These are phyloP conservation scores for Ceratobasidium sp. DNA, from an alignment of 1,284 basidiomycete species.

Conservation along the genomic window DNA sequence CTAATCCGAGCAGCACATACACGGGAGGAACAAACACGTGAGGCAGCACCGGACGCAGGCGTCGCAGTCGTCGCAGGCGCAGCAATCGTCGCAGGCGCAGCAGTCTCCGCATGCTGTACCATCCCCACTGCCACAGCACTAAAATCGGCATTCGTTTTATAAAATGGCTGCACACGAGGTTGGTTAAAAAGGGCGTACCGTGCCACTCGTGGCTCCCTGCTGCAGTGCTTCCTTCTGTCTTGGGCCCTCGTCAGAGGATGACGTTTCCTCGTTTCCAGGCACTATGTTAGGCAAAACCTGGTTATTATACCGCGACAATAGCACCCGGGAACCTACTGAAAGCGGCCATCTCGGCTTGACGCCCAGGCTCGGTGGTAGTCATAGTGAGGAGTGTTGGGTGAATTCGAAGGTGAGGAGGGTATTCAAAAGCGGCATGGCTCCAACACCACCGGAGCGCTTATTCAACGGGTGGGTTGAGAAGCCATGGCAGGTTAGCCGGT, in stretches of 20 bases:
- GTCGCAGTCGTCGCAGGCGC: neutral
- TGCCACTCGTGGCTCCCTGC: neutral
- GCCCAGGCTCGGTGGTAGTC: constrained; percentile 3
- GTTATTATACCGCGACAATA: neutral
- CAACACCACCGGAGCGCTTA: constrained; percentile 5
- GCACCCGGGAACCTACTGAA: neutral
- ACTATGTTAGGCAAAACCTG: neutral
- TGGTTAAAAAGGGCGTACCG: too few species aligned
- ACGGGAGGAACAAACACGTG: constrained; percentile 7
- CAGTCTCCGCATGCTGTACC: too few species aligned
- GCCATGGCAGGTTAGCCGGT: too few species aligned
- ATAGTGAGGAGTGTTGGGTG: neutral
- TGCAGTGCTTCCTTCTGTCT: too few species aligned
- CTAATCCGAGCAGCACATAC: neutral
- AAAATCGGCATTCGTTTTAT: too few species aligned
- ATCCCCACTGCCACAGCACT: neutral
- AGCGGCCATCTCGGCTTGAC: constrained; percentile 8
- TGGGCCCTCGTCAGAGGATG: too few species aligned
- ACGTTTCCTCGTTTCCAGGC: neutral
- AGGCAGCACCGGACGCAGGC: neutral
- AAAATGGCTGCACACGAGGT: too few species aligned
- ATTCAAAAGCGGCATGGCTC: neutral
- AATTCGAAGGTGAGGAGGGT: neutral
- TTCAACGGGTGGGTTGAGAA: too few species aligned
- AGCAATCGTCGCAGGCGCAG: too few species aligned